These are phyloP conservation scores for Leccinum boreale DNA, from an alignment of 768 basidiomycete genomes.

Conservation along the genomic window DNA sequence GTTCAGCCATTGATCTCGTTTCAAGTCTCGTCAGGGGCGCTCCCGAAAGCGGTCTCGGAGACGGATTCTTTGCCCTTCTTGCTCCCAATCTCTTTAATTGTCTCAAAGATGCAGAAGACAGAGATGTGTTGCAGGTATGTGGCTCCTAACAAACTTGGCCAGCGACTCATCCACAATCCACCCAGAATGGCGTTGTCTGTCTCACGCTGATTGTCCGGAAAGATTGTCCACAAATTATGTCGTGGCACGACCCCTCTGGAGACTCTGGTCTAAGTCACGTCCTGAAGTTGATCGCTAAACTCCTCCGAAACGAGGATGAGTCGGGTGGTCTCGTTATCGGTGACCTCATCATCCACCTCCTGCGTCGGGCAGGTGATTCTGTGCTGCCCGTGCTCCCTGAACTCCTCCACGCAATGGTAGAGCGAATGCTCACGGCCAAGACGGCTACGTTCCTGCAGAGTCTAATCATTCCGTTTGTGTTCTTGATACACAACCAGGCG, in stretches of 20 bases:
- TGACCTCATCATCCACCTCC: constrained; percentile 89
- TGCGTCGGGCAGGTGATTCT: constrained; percentile 77
- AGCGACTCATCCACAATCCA: not conserved
- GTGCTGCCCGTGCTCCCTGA: constrained; percentile 85
- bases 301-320: constrained; percentile 80
- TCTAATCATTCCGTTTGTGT: constrained; percentile 89
- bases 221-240: constrained; percentile 75
- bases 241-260: constrained; percentile 67
- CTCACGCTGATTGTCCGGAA: constrained; percentile 85
- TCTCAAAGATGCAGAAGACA: constrained; percentile 71
- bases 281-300: constrained; percentile 71
- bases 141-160: not conserved
- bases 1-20: constrained; percentile 80
- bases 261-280: constrained; percentile 74
- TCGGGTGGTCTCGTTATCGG: constrained; percentile 92
- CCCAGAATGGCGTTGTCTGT: constrained; percentile 76
- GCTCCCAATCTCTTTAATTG: constrained; percentile 74
- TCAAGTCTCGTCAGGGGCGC: constrained; percentile 69
- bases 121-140: constrained; percentile 75
- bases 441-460: constrained; percentile 93
- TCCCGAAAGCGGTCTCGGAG: constrained; percentile 61
- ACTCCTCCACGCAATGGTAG: constrained; percentile 79
- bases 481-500: constrained; percentile 84
- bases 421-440: constrained; percentile 77
- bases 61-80: constrained; percentile 73